A percentile compares a stretch with the other conserved stretches of the same genome.
phyloP scores from a whole-genome alignment of 1,284 basidiomycete species.

The Moesziomyces parantarcticus region DNA sequence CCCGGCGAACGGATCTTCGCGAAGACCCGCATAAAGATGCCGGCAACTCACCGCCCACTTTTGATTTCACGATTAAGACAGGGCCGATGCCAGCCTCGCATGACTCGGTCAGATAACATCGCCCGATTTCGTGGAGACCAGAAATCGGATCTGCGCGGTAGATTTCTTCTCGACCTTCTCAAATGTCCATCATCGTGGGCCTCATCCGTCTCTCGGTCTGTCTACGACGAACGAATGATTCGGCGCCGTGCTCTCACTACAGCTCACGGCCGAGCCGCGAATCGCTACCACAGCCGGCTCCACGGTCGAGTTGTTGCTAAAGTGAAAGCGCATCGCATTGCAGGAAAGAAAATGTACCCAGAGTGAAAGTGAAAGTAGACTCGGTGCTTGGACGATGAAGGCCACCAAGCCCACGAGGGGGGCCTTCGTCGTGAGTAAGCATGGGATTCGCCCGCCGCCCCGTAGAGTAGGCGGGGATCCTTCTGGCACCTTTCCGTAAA shows the following conservation, averaged over 20 bases:
- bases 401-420: slow-evolving; percentile 16
- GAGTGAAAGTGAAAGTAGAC: slow-evolving; percentile 58
- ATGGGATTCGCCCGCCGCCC: slow-evolving; percentile 38
- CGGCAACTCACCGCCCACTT: background rate
- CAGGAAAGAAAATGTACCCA: slow-evolving; percentile 35
- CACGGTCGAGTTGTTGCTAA: no score
- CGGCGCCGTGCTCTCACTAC: no score
- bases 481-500: slow-evolving; percentile 57
- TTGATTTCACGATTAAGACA: background rate
- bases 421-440: slow-evolving; percentile 53
- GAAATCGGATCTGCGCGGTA: no score
- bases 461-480: slow-evolving; percentile 20
- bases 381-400: slow-evolving; percentile 50
- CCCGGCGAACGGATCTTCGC: background rate
- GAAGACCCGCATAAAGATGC: background rate
- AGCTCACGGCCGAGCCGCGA: no score
- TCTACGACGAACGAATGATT: no score
- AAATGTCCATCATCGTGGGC: no score
- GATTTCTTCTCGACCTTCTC: background rate
- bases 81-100: slow-evolving; percentile 1
- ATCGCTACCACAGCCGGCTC: no score
- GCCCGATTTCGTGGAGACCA: slow-evolving; percentile 3
- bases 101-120: slow-evolving; percentile 22
- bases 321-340: background rate
- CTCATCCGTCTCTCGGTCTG: no score